phyloP scores from a whole-genome alignment of 148 eudicot species.

The Euryodendron excelsum region DNA sequence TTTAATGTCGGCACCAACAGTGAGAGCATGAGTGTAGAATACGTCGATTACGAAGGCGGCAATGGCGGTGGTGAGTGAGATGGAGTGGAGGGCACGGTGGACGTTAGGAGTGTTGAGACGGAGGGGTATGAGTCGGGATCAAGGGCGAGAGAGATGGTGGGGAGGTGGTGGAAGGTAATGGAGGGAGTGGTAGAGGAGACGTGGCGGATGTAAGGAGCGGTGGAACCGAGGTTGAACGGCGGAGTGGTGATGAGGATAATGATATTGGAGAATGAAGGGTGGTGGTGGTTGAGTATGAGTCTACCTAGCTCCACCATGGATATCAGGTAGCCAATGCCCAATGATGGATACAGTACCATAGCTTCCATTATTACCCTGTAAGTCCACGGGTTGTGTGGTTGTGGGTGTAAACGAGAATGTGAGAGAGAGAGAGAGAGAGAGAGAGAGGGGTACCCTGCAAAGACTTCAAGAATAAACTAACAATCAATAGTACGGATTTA shows the following conservation, averaged over 20 bases:
- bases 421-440: conserved; percentile 18
- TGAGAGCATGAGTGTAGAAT: conserved; percentile 26
- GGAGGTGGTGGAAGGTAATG: conserved; percentile 36
- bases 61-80: conserved; percentile 15
- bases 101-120: conserved; percentile 17
- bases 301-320: conserved; percentile 34
- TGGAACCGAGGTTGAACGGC: conserved; percentile 22
- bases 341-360: conserved; percentile 25
- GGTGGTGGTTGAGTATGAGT: conserved; percentile 25
- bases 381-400: too few relatives aligned
- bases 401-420: not conserved
- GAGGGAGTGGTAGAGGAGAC: conserved; percentile 27
- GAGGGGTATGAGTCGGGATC: not conserved
- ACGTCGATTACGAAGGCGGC: conserved; percentile 23
- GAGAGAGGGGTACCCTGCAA: too few relatives aligned
- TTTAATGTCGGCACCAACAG: not conserved
- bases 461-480: too few relatives aligned
- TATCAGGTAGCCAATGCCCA: conserved; percentile 27
- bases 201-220: conserved; percentile 16
- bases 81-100: too few relatives aligned
- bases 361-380: conserved; percentile 7
- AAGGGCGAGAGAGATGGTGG: conserved; percentile 12
- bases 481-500: too few relatives aligned
- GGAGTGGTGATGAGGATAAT: conserved; percentile 14
- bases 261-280: conserved; percentile 28